phyloP scores from a whole-genome alignment of 345 rosid genomes.

The Anacardium occidentale region DNA sequence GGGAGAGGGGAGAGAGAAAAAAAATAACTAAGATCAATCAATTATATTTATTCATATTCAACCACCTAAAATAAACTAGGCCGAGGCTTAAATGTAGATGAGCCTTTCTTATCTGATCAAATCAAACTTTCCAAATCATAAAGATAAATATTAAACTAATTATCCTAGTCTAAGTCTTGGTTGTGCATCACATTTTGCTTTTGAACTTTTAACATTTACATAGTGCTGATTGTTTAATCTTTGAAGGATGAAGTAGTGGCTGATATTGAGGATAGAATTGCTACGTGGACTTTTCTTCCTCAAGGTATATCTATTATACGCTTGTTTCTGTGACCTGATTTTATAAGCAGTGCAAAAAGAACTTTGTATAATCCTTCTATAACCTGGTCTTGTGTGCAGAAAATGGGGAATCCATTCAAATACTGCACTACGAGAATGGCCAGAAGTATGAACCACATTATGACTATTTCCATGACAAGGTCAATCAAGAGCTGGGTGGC shows the following conservation, averaged over 20 bases:
- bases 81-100: no score
- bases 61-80: no score
- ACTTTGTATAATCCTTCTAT: slow-evolving; percentile 17
- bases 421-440: slow-evolving; percentile 82
- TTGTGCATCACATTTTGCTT: no score
- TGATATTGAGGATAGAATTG: slow-evolving; percentile 65
- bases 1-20: no score
- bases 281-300: slow-evolving; percentile 96
- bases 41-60: no score
- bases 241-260: slow-evolving; percentile 82
- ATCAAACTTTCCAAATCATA: no score
- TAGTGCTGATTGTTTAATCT: slow-evolving; percentile 21
- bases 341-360: not conserved
- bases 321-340: slow-evolving; percentile 2
- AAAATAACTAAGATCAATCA: no score
- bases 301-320: slow-evolving; percentile 40
- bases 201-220: slow-evolving; percentile 21
- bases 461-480: slow-evolving; percentile 79
- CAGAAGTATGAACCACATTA: slow-evolving; percentile 93
- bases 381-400: slow-evolving; percentile 44
- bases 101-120: no score
- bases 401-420: slow-evolving; percentile 87
- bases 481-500: slow-evolving; percentile 67
- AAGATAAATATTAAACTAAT: no score
- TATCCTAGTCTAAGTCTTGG: no score